A percentile compares a stretch with the other conserved stretches of the same genome.
These are phyloP conservation scores for Prunus mongolica DNA, from an alignment of 306 rosid genomes.

Conservation along the genomic window DNA sequence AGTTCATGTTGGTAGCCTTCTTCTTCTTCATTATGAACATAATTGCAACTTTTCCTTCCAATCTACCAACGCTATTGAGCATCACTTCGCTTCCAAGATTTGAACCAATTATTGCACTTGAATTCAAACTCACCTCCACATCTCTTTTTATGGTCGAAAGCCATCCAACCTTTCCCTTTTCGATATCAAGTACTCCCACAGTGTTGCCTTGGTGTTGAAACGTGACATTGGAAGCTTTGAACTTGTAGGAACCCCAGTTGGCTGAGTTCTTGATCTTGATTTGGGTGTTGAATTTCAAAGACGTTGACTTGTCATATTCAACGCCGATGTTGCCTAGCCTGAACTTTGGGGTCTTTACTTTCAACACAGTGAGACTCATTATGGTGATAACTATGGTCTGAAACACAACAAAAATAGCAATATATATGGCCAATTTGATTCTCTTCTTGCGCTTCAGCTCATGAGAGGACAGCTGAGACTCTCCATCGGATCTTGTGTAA, in stretches of 20 bases:
- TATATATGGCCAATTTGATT: not conserved
- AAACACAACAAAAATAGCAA: slow-evolving; percentile 14
- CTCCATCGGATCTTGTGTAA: not conserved
- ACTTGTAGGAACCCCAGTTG: slow-evolving; percentile 17
- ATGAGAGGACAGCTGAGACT: not conserved
- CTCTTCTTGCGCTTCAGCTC: slow-evolving; percentile 13
- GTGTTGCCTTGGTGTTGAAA: not conserved
- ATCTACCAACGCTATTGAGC: not conserved
- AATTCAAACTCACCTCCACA: not conserved
- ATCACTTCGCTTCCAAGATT: not conserved
- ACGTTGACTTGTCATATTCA: not conserved
- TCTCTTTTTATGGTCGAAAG: slow-evolving; percentile 1
- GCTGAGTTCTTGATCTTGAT: slow-evolving; percentile 11
- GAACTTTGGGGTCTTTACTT: slow-evolving; percentile 23
- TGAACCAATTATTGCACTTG: not conserved
- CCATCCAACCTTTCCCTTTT: not conserved
- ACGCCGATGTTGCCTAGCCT: not conserved
- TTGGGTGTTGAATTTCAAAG: not conserved
- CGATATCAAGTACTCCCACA: not conserved
- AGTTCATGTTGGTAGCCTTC: not conserved
- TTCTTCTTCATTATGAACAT: no score
- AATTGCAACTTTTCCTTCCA: no score
- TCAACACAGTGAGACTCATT: slow-evolving; percentile 3
- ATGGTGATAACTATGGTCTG: slow-evolving; percentile 7
- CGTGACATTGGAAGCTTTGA: not conserved